Conservation (phyloP, 495 filamentous ascomycete genomes). For the Penicillium fimorum region DNA sequence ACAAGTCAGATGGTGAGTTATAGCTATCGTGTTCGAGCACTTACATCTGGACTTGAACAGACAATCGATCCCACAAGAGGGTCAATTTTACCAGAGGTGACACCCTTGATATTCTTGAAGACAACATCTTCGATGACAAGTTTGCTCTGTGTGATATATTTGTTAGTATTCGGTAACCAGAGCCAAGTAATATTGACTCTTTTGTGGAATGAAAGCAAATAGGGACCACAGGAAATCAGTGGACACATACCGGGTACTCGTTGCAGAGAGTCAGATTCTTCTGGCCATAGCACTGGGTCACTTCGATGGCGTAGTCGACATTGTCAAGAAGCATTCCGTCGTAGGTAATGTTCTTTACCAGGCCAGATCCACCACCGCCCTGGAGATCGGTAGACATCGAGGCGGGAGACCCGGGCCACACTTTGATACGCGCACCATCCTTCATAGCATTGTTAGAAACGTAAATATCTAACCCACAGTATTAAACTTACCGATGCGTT, state of each 20-base stretch:
- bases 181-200: not conserved
- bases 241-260: conserved; percentile 46
- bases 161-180: not conserved
- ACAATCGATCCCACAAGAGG: conserved; percentile 55
- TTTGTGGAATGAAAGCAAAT: not conserved
- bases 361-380: conserved; percentile 58
- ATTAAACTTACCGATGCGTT: conserved; percentile 49
- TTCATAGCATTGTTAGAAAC: conserved; percentile 7
- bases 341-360: conserved; percentile 57
- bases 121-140: conserved; percentile 56
- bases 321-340: conserved; percentile 54
- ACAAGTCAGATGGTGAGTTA: conserved; percentile 3
- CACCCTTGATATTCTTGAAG: conserved; percentile 55
- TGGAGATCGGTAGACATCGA: conserved; percentile 56
- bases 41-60: conserved; percentile 52
- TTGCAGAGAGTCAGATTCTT: conserved; percentile 60
- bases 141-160: conserved; percentile 35
- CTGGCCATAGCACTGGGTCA: conserved; percentile 67
- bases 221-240: not conserved
- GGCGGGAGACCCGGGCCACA: conserved; percentile 58
- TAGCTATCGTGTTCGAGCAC: conserved; percentile 3
- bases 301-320: conserved; percentile 63
- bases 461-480: not conserved
- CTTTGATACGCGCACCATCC: conserved; percentile 70
- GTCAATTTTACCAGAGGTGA: conserved; percentile 50